Evolutionary conservation across 768 basidiomycete species (phyloP).

Genomic region (Agrocybe praecox): DNA sequence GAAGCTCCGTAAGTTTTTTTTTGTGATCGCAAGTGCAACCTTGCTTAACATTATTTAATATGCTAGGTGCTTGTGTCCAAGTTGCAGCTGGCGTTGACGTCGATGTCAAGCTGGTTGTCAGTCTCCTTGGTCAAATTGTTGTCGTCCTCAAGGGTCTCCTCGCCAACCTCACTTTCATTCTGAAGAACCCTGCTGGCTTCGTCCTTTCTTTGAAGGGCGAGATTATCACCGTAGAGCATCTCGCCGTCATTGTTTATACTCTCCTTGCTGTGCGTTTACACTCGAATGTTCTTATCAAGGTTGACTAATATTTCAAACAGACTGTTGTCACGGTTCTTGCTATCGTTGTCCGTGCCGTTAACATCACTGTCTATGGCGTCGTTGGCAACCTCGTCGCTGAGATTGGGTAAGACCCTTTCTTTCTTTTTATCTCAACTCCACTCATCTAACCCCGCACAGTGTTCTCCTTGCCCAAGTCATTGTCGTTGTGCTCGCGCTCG

Average conservation of each 20-base stretch:
- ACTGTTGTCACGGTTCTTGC: not conserved
- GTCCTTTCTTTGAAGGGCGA: not conserved
- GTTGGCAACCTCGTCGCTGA: not conserved
- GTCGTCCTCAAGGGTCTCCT: not conserved
- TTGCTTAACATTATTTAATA: too few species aligned
- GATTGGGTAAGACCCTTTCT: not conserved
- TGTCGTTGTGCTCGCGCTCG: not conserved
- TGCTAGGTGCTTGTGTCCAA: not conserved
- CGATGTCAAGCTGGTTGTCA: not conserved
- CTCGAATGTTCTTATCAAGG: not conserved
- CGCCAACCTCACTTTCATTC: not conserved
- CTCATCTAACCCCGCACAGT: not conserved
- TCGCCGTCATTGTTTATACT: not conserved
- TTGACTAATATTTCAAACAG: not conserved
- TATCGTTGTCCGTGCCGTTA: not conserved
- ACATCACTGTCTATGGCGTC: not conserved
- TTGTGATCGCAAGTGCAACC: not conserved
- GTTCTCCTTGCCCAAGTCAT: not conserved
- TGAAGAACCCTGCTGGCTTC: not conserved
- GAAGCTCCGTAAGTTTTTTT: conserved; percentile 16
- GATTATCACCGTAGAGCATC: not conserved
- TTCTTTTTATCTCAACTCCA: not conserved
- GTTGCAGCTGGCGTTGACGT: not conserved
- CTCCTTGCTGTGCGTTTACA: not conserved
- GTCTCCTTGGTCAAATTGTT: not conserved